A percentile compares a stretch with the other conserved stretches of the same genome.
Evolutionary conservation across 2,329 filamentous ascomycete genomes (phyloP).

Genomic region (Aspergillus floridensis): DNA sequence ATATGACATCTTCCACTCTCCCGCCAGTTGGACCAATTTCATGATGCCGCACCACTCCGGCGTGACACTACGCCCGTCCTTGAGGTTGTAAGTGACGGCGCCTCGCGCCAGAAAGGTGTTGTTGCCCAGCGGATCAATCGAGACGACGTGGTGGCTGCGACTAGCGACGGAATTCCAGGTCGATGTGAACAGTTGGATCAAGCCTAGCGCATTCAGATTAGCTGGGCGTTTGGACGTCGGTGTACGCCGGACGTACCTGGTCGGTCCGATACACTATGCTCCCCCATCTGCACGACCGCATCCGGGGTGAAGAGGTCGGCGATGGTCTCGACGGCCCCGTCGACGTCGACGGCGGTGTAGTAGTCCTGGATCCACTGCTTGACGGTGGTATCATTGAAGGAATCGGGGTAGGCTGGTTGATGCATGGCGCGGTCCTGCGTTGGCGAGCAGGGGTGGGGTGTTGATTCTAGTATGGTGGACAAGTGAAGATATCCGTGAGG

Average conservation of each 20-base stretch:
- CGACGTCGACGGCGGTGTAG: not conserved
- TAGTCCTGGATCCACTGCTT: constrained; percentile 2
- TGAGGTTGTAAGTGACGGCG: not conserved
- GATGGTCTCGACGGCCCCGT: not conserved
- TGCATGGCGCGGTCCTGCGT: not conserved
- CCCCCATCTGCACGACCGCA: not conserved
- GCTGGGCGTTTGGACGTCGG: not conserved
- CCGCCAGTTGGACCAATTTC: not conserved
- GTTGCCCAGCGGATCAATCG: not conserved
- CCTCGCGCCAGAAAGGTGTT: not conserved
- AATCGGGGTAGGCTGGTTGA: not conserved
- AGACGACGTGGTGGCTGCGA: not conserved
- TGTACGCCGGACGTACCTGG: not conserved
- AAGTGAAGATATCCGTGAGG: not conserved
- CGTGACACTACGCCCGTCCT: not conserved
- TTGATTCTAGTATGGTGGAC: not conserved
- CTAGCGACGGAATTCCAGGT: not conserved
- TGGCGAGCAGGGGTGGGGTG: not conserved
- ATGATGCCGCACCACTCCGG: not conserved
- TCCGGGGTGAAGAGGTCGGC: not conserved
- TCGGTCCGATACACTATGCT: not conserved
- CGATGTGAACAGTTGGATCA: not conserved
- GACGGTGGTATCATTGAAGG: not conserved
- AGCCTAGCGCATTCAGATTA: not conserved
- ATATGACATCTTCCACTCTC: not conserved